These are phyloP conservation scores for Blastomyces percursus DNA, from an alignment of 2,329 filamentous ascomycete species.

Conservation along the genomic window DNA sequence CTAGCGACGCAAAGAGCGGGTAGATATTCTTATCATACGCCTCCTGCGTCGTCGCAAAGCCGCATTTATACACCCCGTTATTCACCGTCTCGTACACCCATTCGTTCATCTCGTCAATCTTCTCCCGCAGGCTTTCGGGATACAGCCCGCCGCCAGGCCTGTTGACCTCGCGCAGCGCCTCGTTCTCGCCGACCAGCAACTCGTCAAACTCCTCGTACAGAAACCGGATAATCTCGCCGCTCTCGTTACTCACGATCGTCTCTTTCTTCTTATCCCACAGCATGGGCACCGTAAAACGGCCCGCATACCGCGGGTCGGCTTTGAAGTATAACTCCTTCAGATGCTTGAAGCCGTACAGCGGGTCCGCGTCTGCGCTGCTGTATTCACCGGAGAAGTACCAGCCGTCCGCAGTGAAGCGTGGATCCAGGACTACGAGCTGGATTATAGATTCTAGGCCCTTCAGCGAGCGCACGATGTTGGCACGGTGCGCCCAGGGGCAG, in stretches of 20 bases:
- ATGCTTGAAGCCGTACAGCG: slow-evolving; percentile 58
- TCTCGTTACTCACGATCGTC: slow-evolving; percentile 78
- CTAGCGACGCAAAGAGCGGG: slow-evolving; percentile 60
- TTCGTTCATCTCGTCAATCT: slow-evolving; percentile 63
- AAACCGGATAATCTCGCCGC: slow-evolving; percentile 79
- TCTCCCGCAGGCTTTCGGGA: slow-evolving; percentile 46
- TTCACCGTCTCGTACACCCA: slow-evolving; percentile 61
- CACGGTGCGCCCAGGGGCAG: slow-evolving; percentile 53
- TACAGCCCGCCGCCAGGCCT: slow-evolving; percentile 50
- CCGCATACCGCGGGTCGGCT: slow-evolving; percentile 55
- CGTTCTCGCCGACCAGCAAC: slow-evolving; percentile 38
- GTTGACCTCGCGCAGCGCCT: slow-evolving; percentile 43
- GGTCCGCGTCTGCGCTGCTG: slow-evolving; percentile 50
- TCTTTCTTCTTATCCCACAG: slow-evolving; percentile 67
- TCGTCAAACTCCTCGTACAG: slow-evolving; percentile 65
- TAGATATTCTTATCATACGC: slow-evolving; percentile 64
- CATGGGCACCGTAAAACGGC: slow-evolving; percentile 71
- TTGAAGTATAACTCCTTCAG: slow-evolving; percentile 66
- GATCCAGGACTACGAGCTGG: slow-evolving; percentile 36
- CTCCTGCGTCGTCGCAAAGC: slow-evolving; percentile 65
- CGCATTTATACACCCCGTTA: slow-evolving; percentile 49
- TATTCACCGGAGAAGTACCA: slow-evolving; percentile 66
- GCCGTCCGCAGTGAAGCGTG: slow-evolving; percentile 37
- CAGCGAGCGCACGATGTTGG: slow-evolving; percentile 37
- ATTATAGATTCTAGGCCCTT: slow-evolving; percentile 43